A percentile compares a stretch with the other conserved stretches of the same genome.
Evolutionary conservation across 306 rosid species (phyloP).

Genomic region (Quercus robur): DNA sequence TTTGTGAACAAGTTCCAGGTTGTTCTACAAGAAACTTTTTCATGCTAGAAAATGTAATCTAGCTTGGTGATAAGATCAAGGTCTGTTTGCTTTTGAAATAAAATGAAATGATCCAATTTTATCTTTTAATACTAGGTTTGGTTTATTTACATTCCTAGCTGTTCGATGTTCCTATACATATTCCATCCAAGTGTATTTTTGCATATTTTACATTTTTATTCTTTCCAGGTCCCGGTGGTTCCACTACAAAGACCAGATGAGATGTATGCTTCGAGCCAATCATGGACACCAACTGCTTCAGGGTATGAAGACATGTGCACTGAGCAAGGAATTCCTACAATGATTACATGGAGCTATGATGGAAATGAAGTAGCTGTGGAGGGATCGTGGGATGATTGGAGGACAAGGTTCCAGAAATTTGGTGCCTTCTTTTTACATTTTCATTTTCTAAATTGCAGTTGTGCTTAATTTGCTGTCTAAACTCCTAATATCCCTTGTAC

Average conservation of each 20-base stretch:
- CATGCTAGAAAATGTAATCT: too few species aligned
- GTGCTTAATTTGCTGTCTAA: constrained; percentile 17
- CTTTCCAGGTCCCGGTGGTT: constrained; percentile 70
- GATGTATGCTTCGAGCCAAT: constrained; percentile 56
- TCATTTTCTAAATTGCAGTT: background rate
- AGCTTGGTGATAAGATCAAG: too few species aligned
- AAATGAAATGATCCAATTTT: too few species aligned
- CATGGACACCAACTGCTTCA: constrained; percentile 65
- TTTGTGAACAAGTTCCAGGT: too few species aligned
- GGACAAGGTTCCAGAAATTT: constrained; percentile 53
- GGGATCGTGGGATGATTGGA: constrained; percentile 99
- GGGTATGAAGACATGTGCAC: constrained; percentile 61
- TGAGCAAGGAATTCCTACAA: constrained; percentile 89
- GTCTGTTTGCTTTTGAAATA: too few species aligned
- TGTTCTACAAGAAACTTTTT: too few species aligned
- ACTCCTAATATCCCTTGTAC: constrained; percentile 17
- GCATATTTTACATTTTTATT: background rate
- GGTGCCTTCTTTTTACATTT: background rate
- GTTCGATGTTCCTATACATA: background rate
- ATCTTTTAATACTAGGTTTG: too few species aligned
- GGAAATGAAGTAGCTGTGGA: constrained; percentile 88
- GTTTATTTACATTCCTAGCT: background rate
- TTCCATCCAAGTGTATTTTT: constrained; percentile 12
- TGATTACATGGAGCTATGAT: constrained; percentile 90
- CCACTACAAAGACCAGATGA: constrained; percentile 93